Percentiles rank a stretch among this genome's conserved stretches.
Evolutionary conservation across 257 asterid genomes (phyloP).

Genomic region (Nicotiana benthamiana): DNA sequence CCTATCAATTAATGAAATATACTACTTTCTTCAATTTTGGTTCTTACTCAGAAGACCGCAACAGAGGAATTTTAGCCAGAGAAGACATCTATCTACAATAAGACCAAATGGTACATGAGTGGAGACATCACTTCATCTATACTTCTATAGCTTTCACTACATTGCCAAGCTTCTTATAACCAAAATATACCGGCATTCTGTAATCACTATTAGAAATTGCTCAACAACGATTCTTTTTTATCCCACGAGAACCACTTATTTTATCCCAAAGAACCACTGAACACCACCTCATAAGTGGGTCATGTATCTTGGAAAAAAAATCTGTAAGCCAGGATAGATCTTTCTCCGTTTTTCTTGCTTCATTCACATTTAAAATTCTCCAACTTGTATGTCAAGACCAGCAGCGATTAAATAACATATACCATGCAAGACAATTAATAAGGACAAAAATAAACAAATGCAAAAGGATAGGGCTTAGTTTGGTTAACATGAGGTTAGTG

Average conservation of each 20-base stretch:
- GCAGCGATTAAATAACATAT: not conserved
- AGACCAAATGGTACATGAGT: not conserved
- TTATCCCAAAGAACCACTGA: not conserved
- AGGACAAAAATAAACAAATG: not conserved
- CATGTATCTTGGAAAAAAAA: not conserved
- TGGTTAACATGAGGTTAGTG: not conserved
- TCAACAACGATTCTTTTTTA: not conserved
- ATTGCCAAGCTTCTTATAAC: not conserved
- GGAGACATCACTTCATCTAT: not conserved
- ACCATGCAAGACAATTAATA: not conserved
- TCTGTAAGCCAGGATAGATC: not conserved
- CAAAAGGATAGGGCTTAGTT: not conserved
- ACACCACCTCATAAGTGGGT: not conserved
- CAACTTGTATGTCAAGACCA: not conserved
- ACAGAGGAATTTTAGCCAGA: not conserved
- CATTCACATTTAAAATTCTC: constrained; percentile 2
- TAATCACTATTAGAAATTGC: not conserved
- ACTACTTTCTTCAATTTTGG: not conserved
- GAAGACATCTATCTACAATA: not conserved
- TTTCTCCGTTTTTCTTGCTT: not conserved
- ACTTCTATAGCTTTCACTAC: not conserved
- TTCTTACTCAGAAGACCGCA: not conserved
- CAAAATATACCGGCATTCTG: not conserved
- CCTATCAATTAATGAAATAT: not conserved
- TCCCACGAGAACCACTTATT: not conserved